Base-by-base conservation (phyloP, 345 rosid genomes). In the Corchorus capsularis region DNA sequence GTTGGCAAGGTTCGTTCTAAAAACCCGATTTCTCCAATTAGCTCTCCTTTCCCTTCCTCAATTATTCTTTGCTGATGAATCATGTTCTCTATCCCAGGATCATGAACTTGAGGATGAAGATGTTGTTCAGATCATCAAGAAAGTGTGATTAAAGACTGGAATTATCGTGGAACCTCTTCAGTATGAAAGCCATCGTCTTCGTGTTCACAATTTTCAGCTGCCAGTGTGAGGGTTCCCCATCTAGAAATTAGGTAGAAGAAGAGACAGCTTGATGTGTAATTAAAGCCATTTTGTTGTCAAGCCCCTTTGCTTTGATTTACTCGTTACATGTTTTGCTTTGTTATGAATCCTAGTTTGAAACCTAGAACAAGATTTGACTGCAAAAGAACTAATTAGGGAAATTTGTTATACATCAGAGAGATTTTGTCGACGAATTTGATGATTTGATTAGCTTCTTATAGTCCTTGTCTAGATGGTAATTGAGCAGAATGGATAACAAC, bases 51-150 rank as follows among this genome's bases (percentile, higher is more conserved):
- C 56, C 47, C 1, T 27, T 43, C 39, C 47, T 67, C 27, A 27
- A 1, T 73, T 49, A 59, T 46, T 46, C 12, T 19, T 15, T 47
- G 32, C 19, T 19, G 37, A 57, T 17, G 11, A 70, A 41, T 32
- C 11, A 45, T 60, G 66, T 17, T 73, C 71, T 78, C 63, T 72
- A n/a, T 17, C 5, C 72, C 85, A 96, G 99, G 99, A 96, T 72
- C 99, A 96, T 52, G 99, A 96, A 79, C 99, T 96, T 0, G 99
- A 96, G 71, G 99, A 96, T 64, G 99, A 96, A 82, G 99, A 96
- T 69, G 99, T 96, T 1, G 99, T 96, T 75, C 99, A 93, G 85
- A 92, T 93, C 63, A 94, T 96, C 75, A 96, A 93, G 81, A 93
- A 92, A 88, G 93, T 93, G 77, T 96, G 84, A 89, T 11, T 34